These are phyloP conservation scores for Gigaspora rosea DNA, from an alignment of 192 early-diverging fungal genomes.

Conservation along the genomic window DNA sequence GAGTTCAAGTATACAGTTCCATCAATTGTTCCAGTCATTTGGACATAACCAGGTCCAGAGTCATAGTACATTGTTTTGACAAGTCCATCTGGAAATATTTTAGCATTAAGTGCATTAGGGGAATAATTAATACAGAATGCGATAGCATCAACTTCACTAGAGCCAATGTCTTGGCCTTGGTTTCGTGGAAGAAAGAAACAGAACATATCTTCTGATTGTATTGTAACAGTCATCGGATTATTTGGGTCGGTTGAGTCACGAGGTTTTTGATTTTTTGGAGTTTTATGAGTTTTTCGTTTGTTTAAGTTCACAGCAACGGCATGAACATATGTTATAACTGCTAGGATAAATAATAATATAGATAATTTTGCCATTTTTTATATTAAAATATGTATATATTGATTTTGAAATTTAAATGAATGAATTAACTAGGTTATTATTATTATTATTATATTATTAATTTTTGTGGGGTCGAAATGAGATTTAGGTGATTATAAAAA, in stretches of 20 bases:
- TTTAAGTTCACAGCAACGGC: not conserved
- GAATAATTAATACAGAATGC: constrained; percentile 43
- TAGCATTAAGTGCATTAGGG: constrained; percentile 40
- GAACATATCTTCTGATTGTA: not conserved
- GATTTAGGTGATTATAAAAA: too few species aligned
- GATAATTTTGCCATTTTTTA: constrained; percentile 3
- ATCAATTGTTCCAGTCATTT: constrained; percentile 56
- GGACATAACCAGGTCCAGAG: constrained; percentile 44
- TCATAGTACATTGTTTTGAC: constrained; percentile 49
- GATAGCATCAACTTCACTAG: constrained; percentile 40
- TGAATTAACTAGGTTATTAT: too few species aligned
- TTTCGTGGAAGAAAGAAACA: not conserved
- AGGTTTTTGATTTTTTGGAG: too few species aligned
- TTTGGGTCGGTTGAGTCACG: too few species aligned
- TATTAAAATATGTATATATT: too few species aligned
- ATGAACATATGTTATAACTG: not conserved
- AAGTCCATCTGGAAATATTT: constrained; percentile 47
- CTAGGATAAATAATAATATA: not conserved
- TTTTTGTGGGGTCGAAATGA: too few species aligned
- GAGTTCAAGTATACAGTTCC: constrained; percentile 36
- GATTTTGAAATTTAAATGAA: too few species aligned
- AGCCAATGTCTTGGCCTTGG: not conserved
- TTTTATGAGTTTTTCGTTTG: not conserved
- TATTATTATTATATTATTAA: too few species aligned
- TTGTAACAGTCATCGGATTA: not conserved